Evolutionary conservation across 805 yeast genomes (phyloP).

Genomic region (Candida hispaniensis): DNA sequence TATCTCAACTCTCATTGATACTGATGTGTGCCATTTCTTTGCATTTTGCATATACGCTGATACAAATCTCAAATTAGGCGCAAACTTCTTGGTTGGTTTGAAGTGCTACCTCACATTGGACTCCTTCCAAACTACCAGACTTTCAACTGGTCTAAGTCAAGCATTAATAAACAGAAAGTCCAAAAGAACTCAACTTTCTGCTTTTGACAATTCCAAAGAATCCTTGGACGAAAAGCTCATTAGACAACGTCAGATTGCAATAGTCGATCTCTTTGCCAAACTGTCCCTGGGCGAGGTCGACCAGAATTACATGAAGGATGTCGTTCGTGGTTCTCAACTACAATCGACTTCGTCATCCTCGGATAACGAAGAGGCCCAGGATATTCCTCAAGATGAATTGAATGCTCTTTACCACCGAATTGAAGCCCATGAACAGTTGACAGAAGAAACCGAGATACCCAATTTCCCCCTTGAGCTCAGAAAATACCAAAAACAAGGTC

Average conservation of each 20-base stretch:
- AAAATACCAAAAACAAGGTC: slow-evolving; percentile 72
- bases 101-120: slow-evolving; percentile 46
- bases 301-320: slow-evolving; percentile 5
- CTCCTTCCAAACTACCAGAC: slow-evolving; percentile 26
- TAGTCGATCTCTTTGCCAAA: slow-evolving; percentile 45
- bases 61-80: slow-evolving; percentile 57
- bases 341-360: slow-evolving; percentile 17
- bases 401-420: slow-evolving; percentile 65
- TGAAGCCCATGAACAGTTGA: slow-evolving; percentile 51
- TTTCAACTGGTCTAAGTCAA: too few relatives aligned
- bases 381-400: slow-evolving; percentile 58
- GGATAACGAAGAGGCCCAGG: slow-evolving; percentile 34
- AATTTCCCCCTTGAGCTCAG: slow-evolving; percentile 50
- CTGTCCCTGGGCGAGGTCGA: slow-evolving; percentile 25
- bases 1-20: slow-evolving; percentile 52
- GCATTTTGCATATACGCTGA: slow-evolving; percentile 52
- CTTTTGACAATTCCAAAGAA: slow-evolving; percentile 34
- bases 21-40: slow-evolving; percentile 43
- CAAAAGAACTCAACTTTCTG: too few relatives aligned
- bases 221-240: slow-evolving; percentile 42
- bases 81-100: slow-evolving; percentile 56
- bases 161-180: too few relatives aligned
- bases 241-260: slow-evolving; percentile 44
- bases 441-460: slow-evolving; percentile 50
- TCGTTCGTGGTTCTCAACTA: slow-evolving; percentile 18